Base-by-base conservation (phyloP, 2,329 filamentous ascomycete species). In the Phoma sp. region DNA sequence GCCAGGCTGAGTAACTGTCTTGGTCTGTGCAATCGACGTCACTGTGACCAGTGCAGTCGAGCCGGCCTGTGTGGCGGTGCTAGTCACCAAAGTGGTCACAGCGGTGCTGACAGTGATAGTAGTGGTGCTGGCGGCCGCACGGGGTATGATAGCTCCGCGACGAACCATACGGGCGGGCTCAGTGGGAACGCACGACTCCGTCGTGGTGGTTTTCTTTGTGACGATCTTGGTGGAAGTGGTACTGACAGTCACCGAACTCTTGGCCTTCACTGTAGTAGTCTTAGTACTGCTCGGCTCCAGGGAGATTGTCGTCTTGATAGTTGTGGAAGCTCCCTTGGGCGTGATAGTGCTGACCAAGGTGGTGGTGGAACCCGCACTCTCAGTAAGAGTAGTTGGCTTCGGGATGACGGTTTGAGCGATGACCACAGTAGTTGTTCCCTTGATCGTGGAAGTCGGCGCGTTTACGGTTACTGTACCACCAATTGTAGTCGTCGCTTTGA, bases 131-230 rank as follows among this genome's bases (percentile, higher is more conserved):
- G 46, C 52, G 18, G 36, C 48, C 9, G 58, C 58, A 18, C 58
- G 60, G 22, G 60, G 56, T 13, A 63, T 44, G 13, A 63, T 23
- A 14, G 58, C 60, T 9, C 60, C 60, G 9, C 60, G 58, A 30
- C 60, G 58, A 10, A 61, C 38, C 41, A 63, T 49, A 10, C 29
- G 52, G 14, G 52, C 51, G 29, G 47, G 57, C 30, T 47, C 51
- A 30, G 68, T 70, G 10, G 70, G 68, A 9, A 69, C 62, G 48
- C 68, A 70, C 10, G 62, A 57, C 8, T 52, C 47, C 5, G 65
- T 70, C 13, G 60, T 61, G 2, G 67, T 71, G 0, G 66, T 64
- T 40, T 65, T 66, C 60, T 70, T 72, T 1, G 66, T 71, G 2
- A 60, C 60, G 4, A 59, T 68, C 44, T 71, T 70, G n/a, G 58